A percentile compares a stretch with the other conserved stretches of the same genome.
phyloP scores from a whole-genome alignment of 352 stramenopile species.

The Sclerospora graminicola region DNA sequence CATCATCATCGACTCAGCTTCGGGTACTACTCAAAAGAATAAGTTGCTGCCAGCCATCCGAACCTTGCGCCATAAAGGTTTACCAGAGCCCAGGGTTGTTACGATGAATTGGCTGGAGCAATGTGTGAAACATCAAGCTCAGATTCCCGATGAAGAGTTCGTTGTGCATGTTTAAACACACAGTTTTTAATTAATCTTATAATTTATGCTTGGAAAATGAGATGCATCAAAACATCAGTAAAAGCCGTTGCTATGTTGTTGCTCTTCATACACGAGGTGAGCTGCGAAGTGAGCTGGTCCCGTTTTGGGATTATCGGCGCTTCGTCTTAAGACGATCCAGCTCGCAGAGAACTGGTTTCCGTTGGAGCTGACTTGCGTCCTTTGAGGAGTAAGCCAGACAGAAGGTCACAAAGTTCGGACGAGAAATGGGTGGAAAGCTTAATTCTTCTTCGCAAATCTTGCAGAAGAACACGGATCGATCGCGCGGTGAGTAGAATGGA shows the following conservation, averaged over 20 bases:
- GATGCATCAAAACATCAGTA: conserved; percentile 56
- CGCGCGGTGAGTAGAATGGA: conserved; percentile 88
- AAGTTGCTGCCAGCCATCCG: conserved; percentile 36
- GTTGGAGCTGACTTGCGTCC: conserved; percentile 47
- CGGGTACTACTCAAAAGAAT: conserved; percentile 21
- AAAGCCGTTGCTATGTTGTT: conserved; percentile 38
- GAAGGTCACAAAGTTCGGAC: conserved; percentile 37
- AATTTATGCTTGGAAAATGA: conserved; percentile 40
- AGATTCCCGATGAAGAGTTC: conserved; percentile 47
- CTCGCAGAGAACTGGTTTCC: conserved; percentile 61
- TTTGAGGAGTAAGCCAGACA: conserved; percentile 58
- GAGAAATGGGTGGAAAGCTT: conserved; percentile 89
- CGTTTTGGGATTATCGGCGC: conserved; percentile 46
- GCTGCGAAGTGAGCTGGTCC: conserved; percentile 59
- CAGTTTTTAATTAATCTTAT: conserved; percentile 7
- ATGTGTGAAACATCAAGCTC: conserved; percentile 30
- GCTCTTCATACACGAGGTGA: conserved; percentile 47
- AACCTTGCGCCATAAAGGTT: conserved; percentile 27
- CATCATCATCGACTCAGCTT: conserved; percentile 27
- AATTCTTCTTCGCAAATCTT: conserved; percentile 92
- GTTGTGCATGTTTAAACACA: conserved; percentile 34
- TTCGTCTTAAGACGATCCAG: conserved; percentile 66
- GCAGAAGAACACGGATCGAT: conserved; percentile 91
- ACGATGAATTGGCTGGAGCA: conserved; percentile 50
- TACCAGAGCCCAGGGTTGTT: conserved; percentile 43